Percentiles rank a stretch among this genome's conserved stretches.
These are phyloP conservation scores for Clavispora santaluciae DNA, from an alignment of 805 yeast species.

Conservation along the genomic window DNA sequence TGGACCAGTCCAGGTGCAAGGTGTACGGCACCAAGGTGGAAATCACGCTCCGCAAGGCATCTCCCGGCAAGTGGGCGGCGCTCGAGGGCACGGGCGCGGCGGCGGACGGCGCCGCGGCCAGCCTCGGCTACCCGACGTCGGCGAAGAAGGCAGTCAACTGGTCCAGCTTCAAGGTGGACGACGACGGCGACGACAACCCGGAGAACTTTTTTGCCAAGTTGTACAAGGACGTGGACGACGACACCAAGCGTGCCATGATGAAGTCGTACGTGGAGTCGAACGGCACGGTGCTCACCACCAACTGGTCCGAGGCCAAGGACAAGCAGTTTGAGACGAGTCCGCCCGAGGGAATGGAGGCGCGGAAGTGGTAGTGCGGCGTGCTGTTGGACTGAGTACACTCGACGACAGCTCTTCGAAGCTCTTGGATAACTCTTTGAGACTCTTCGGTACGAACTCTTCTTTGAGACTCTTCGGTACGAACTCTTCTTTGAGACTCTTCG, in stretches of 20 bases:
- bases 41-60: conserved; percentile 49
- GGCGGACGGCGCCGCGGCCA: conserved; percentile 5
- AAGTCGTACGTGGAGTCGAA: conserved; percentile 89
- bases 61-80: conserved; percentile 48
- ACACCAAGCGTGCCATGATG: conserved; percentile 92
- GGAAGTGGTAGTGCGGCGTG: conserved; percentile 36
- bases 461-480: too few relatives aligned
- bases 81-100: conserved; percentile 34
- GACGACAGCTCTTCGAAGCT: not conserved
- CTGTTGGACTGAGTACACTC: conserved; percentile 3
- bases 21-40: conserved; percentile 76
- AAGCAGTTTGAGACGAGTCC: conserved; percentile 63
- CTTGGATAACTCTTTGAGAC: too few relatives aligned
- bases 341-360: conserved; percentile 68
- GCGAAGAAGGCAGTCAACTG: conserved; percentile 64
- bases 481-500: too few relatives aligned
- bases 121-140: conserved; percentile 53
- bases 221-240: conserved; percentile 79
- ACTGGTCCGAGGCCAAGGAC: conserved; percentile 81
- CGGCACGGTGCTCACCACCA: conserved; percentile 90
- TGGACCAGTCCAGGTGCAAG: conserved; percentile 39
- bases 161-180: conserved; percentile 48
- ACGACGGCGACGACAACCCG: conserved; percentile 42
- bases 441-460: too few relatives aligned
- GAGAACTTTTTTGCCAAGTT: conserved; percentile 71